phyloP scores from a whole-genome alignment of 192 early-diverging fungal genomes.

The Glomus cerebriforme region DNA sequence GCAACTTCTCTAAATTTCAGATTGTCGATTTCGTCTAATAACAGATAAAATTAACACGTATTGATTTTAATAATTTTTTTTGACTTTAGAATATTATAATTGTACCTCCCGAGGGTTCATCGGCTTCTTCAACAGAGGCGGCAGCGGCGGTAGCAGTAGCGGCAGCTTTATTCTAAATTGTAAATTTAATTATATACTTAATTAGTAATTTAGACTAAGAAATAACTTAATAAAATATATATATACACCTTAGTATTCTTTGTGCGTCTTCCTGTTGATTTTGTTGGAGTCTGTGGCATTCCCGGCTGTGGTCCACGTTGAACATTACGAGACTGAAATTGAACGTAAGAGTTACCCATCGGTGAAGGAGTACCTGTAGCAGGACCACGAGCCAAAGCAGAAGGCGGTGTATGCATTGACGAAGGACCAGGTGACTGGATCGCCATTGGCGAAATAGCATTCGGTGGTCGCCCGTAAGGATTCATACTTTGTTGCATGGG shows the following conservation, averaged over 20 bases:
- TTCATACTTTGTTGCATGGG: not conserved
- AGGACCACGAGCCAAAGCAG: not conserved
- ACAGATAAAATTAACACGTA: not conserved
- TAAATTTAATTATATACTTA: not conserved
- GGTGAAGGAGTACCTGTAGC: not conserved
- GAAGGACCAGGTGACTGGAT: not conserved
- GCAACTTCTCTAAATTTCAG: slow-evolving; percentile 61
- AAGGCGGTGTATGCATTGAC: not conserved
- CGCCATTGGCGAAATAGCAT: not conserved
- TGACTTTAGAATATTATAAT: too few species aligned
- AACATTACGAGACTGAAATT: not conserved
- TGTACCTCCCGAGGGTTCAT: slow-evolving; percentile 59
- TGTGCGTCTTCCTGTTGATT: not conserved
- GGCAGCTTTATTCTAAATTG: slow-evolving; percentile 11
- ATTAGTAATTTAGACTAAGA: not conserved
- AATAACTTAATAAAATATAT: not conserved
- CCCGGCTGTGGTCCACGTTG: not conserved
- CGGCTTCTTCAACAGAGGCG: slow-evolving; percentile 44
- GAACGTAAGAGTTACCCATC: not conserved
- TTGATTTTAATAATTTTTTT: too few species aligned
- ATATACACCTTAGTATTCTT: not conserved
- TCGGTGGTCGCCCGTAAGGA: not conserved
- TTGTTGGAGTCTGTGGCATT: not conserved
- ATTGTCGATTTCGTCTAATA: slow-evolving; percentile 59
- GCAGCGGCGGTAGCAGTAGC: not conserved